These are phyloP conservation scores for Bipolaris oryzae DNA, from an alignment of 2,329 filamentous ascomycete species.

Conservation along the genomic window DNA sequence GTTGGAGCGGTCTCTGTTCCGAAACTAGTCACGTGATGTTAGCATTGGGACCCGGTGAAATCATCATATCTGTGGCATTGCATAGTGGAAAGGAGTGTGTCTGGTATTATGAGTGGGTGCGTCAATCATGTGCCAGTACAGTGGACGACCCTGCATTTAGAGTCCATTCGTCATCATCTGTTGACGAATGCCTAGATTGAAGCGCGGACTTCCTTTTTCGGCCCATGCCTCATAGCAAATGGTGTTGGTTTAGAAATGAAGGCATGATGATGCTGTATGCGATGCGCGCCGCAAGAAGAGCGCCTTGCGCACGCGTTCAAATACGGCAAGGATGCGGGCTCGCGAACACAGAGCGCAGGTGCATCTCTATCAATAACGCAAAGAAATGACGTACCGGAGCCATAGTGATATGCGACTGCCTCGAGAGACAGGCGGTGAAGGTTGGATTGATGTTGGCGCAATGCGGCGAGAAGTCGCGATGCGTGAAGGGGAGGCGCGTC, in stretches of 20 bases:
- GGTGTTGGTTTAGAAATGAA: background rate
- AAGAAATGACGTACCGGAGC: conserved; percentile 41
- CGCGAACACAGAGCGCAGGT: conserved; percentile 3
- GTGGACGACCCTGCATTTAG: background rate
- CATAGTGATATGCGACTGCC: conserved; percentile 30
- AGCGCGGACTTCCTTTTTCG: background rate
- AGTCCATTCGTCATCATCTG: background rate
- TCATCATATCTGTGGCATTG: background rate
- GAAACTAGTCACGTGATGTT: conserved; percentile 53
- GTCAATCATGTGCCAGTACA: background rate
- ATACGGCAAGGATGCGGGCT: background rate
- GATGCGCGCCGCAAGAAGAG: conserved; percentile 13
- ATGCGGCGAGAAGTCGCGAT: conserved; percentile 39
- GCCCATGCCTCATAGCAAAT: background rate
- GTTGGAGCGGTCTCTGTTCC: conserved; percentile 62
- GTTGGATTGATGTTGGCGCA: conserved; percentile 28
- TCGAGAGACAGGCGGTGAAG: conserved; percentile 27
- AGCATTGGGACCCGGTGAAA: conserved; percentile 14
- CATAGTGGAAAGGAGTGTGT: background rate
- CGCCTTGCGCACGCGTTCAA: conserved; percentile 13
- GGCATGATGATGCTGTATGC: conserved; percentile 4
- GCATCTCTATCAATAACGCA: conserved; percentile 1
- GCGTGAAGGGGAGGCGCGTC: conserved; percentile 43
- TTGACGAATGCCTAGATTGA: background rate
- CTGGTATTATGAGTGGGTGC: background rate